Percentiles rank a stretch among this genome's conserved stretches.
Conservation (phyloP, 441 rosid genomes). For the Gossypium gossypioides region DNA sequence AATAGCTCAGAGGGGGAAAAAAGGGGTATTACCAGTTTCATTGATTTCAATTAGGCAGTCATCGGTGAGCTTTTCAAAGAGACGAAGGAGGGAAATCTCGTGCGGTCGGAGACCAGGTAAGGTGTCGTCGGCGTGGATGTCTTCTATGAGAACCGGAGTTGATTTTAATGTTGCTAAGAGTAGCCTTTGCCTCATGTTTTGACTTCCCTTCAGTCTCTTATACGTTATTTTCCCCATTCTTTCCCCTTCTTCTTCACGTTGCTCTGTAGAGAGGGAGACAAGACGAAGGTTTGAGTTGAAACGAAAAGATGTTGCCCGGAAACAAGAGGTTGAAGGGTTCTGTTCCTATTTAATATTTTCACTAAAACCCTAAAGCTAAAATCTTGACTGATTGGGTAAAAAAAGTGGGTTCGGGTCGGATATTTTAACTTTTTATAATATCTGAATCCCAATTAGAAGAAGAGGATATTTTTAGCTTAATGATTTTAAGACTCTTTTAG, state of each 20-base stretch:
- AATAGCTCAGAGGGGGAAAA: not conserved
- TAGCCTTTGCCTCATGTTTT: slow-evolving; percentile 61
- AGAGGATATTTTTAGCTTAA: no score
- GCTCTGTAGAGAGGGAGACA: not conserved
- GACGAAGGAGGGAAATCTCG: slow-evolving; percentile 73
- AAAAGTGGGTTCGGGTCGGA: not conserved
- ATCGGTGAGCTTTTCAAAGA: slow-evolving; percentile 57
- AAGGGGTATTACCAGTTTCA: slow-evolving; percentile 56
- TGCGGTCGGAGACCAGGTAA: slow-evolving; percentile 69
- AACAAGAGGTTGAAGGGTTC: not conserved
- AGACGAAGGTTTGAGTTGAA: not conserved
- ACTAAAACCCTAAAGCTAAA: not conserved
- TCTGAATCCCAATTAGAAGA: not conserved
- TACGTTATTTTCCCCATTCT: slow-evolving; percentile 56
- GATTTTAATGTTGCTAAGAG: slow-evolving; percentile 57
- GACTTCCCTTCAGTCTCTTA: slow-evolving; percentile 56
- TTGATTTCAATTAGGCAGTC: slow-evolving; percentile 57
- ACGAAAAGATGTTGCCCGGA: not conserved
- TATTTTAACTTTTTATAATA: not conserved
- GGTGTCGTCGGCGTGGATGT: slow-evolving; percentile 53
- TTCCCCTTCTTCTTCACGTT: slow-evolving; percentile 2
- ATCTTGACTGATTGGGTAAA: not conserved
- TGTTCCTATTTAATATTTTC: not conserved
- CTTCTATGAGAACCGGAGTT: slow-evolving; percentile 52
- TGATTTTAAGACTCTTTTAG: no score